Conservation (phyloP, 2,329 filamentous ascomycete species). For the Colletotrichum karsti region DNA sequence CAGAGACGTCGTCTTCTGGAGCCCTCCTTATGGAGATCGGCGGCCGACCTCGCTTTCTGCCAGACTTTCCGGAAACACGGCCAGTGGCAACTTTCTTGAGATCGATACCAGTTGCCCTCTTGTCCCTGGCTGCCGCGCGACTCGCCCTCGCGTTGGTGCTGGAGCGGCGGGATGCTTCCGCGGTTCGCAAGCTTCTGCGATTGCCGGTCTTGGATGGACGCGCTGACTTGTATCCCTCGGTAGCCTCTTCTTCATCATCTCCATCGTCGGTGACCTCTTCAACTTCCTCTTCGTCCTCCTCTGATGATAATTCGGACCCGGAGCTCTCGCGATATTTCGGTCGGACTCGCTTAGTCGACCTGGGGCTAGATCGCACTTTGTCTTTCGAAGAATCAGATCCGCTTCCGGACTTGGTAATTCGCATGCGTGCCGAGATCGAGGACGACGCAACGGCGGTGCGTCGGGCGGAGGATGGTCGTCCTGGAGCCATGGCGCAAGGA, state of each 20-base stretch:
- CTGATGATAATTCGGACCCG: neutral
- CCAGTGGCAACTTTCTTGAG: neutral
- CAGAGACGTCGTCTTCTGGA: neutral
- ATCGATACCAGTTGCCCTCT: neutral
- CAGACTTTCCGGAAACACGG: neutral
- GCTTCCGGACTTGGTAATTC: constrained; percentile 1
- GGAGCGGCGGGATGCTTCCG: neutral
- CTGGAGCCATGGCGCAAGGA: constrained; percentile 10
- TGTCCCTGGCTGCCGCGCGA: neutral
- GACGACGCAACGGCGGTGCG: neutral
- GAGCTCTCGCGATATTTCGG: constrained; percentile 4
- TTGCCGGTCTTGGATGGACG: neutral
- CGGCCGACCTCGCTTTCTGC: neutral
- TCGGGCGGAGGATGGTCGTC: neutral
- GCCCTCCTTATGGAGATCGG: neutral
- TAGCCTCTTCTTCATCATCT: neutral
- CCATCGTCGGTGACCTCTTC: constrained; percentile 1
- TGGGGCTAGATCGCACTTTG: neutral
- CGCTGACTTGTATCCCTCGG: neutral
- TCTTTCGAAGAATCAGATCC: neutral
- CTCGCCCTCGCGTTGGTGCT: neutral
- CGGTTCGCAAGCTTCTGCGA: neutral
- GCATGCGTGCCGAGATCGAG: neutral
- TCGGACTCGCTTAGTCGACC: neutral
- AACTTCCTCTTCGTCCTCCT: neutral